Evolutionary conservation across 176 grass and related monocot genomes (phyloP), one percentile per base, ranked within the genome.

Genomic region (Alloteropsis semialata): DNA sequence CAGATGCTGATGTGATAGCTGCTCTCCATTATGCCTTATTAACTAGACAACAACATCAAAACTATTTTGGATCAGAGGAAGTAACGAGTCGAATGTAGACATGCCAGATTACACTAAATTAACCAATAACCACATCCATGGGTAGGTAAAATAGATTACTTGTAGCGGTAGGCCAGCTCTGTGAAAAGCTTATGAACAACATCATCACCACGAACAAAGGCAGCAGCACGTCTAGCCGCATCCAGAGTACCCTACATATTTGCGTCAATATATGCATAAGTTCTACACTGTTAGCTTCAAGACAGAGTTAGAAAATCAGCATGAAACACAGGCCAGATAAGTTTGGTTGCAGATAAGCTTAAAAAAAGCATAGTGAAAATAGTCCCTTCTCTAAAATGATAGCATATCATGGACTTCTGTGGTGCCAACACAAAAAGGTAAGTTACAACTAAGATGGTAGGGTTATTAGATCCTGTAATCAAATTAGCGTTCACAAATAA

Each of bases 101-200:
- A 29, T 33, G 8, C 12, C 8, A 42, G 5, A 41, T 46, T 56
- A 14, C 19, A 49, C 16, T 19, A 69, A 15, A 57, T 64, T 28
- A 1, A 65, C 5, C 38, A 36, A 5, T n/a, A n/a, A n/a, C n/a
- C n/a, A n/a, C n/a, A 81, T 85, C 10, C 2, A 85, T 46, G 6
- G 19, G 22, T 54, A 42, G 27, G 33, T 21, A 71, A 57, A 14
- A 42, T 25, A 10, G n/a, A 81, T 82, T 92, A 95, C 92, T 93
- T 95, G 66, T 95, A 98, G 69, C 91, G 87, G 76, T 95, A 90
- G 69, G 96, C 91, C 12, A 98, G 90, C 86, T 95, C 96, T 16
- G 96, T 98, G 62, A 98, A 98, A 37, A 98, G 36, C 71, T 98
- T 98, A 84, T 98, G 96, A 60, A 95, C 81, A 82, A 98, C 87